Evolutionary conservation across 345 rosid genomes (phyloP).

Genomic region (Camelina sativa): DNA sequence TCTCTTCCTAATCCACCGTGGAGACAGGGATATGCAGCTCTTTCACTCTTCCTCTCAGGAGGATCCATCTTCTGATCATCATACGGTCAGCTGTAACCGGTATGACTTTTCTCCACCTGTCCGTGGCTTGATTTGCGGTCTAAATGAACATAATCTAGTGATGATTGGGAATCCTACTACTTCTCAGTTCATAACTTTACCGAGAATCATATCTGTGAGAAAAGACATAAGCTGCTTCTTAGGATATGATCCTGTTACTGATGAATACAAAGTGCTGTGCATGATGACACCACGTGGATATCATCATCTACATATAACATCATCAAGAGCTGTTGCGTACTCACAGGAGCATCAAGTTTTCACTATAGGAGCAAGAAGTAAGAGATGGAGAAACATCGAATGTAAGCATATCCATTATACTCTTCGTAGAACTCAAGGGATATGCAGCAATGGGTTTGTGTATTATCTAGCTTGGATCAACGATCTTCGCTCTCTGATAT

Average conservation of each 20-base stretch:
- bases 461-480: background rate
- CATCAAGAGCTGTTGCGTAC: no score
- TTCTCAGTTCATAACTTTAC: background rate
- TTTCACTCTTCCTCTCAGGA: background rate
- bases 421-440: background rate
- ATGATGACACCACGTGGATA: background rate
- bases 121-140: background rate
- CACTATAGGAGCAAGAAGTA: background rate
- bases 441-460: constrained; percentile 1
- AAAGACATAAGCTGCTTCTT: background rate
- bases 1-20: background rate
- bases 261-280: constrained; percentile 12
- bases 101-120: background rate
- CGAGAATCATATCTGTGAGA: background rate
- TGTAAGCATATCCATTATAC: background rate
- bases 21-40: background rate
- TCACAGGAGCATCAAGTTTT: background rate
- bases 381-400: constrained; percentile 4
- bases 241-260: constrained; percentile 7
- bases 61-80: background rate
- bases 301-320: no score
- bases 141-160: background rate
- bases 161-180: constrained; percentile 10
- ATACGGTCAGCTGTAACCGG: background rate
- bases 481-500: background rate